Evolutionary conservation across 305 asterid genomes (phyloP), one percentile per base, ranked within the genome.

Genomic region (Caryopteris hybrid): DNA sequence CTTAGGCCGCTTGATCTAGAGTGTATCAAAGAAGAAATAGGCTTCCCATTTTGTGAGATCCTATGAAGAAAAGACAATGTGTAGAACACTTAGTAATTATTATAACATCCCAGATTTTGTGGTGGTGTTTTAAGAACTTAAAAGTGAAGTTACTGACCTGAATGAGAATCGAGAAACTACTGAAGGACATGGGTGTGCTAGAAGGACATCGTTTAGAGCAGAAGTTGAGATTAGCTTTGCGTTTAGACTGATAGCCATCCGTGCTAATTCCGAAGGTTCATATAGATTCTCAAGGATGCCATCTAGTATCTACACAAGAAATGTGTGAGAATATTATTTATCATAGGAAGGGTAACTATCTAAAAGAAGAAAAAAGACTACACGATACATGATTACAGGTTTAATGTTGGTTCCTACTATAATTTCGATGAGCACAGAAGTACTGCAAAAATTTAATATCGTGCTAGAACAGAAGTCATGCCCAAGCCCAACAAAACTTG

Each of bases 1-100:
- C 96, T 82, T 31, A 89, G 82, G 63, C 98, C 98, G 65, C 98
- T 91, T 27, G 98, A 91, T 83, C 95, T 78, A 76, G 86, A 77
- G 77, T 88, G 88, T 36, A 84, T 53, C 62, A 87, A 69, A 33
- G 87, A 63, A 11, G 91, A 80, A 8, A 56, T 10, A 36, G 72
- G 64, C 39, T 64, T 71, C 16, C 64, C 80, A 8, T 77, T 60
- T 71, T 46, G 78, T 52, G 66, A 55, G 65, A 70, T 71, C 80
- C 97, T 84, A 62, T 53, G 11, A 38, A 51, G 10, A 39, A 20
- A 65, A 52, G 33, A 66, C 65, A 46, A 16, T 42, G n/a, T 1
- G 18, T 36, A 13, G 48, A 17, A 38, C 14, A 13, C 8, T 31
- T 43, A 12, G 1, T 10, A 3, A 8, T n/a, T n/a, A 39, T 23